phyloP scores from a whole-genome alignment of 2,329 filamentous ascomycete species.

The Diaporthe nobilis region DNA sequence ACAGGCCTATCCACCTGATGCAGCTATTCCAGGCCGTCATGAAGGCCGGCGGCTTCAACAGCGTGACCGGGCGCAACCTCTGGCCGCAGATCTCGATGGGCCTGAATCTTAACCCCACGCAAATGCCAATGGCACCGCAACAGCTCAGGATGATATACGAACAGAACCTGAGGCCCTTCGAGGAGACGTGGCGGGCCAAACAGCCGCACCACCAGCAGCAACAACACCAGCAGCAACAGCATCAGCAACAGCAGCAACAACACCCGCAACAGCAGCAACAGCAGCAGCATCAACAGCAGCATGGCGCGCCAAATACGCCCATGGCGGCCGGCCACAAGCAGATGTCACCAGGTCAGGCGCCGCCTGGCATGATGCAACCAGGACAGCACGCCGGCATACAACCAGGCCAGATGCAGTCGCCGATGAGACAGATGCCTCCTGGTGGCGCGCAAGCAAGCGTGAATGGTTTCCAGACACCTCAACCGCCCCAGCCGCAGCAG shows the following conservation, averaged over 20 bases:
- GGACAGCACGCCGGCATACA: constrained; percentile 59
- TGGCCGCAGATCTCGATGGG: constrained; percentile 82
- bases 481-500: constrained; percentile 59
- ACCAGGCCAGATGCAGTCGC: constrained; percentile 56
- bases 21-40: constrained; percentile 84
- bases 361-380: constrained; percentile 57
- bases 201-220: constrained; percentile 64
- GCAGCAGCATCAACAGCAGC: constrained; percentile 51
- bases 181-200: constrained; percentile 72
- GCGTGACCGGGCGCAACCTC: constrained; percentile 76
- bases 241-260: constrained; percentile 44
- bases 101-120: constrained; percentile 72
- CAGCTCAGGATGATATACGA: constrained; percentile 83
- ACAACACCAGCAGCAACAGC: constrained; percentile 41
- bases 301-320: constrained; percentile 45
- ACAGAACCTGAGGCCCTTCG: constrained; percentile 82
- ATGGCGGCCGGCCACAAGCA: constrained; percentile 59
- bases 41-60: constrained; percentile 83
- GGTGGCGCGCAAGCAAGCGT: constrained; percentile 61
- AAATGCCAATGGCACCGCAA: constrained; percentile 75
- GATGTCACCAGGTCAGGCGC: constrained; percentile 56
- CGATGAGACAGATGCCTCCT: constrained; percentile 61
- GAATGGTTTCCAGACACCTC: constrained; percentile 65
- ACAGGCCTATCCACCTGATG: constrained; percentile 81
- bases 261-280: constrained; percentile 54